Percentiles rank a stretch among this genome's conserved stretches.
Conservation (phyloP, 495 filamentous ascomycete genomes). For the Cladorrhinum samala region DNA sequence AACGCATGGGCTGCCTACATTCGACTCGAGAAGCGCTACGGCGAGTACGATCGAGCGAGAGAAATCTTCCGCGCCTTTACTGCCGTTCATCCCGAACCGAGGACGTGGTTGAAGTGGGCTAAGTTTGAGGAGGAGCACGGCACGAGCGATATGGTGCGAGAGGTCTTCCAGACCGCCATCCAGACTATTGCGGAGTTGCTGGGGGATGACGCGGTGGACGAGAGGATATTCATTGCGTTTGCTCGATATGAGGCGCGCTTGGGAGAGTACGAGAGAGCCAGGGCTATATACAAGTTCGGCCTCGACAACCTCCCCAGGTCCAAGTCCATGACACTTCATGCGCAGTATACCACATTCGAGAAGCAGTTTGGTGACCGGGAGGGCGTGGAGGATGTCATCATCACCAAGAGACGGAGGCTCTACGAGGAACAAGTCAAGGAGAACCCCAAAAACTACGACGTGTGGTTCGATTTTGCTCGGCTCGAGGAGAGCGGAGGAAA, state of each 20-base stretch:
- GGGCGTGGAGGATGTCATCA: constrained; percentile 89
- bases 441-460: constrained; percentile 89
- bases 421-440: constrained; percentile 93
- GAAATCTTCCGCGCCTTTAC: constrained; percentile 87
- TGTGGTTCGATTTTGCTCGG: constrained; percentile 92
- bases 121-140: constrained; percentile 95
- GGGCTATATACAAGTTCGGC: constrained; percentile 95
- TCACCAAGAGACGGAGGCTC: constrained; percentile 88
- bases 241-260: constrained; percentile 88
- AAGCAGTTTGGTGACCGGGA: constrained; percentile 95
- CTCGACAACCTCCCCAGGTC: constrained; percentile 85
- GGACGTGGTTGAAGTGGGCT: constrained; percentile 99
- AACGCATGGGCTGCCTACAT: constrained; percentile 93
- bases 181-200: constrained; percentile 86
- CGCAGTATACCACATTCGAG: constrained; percentile 93
- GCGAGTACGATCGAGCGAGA: constrained; percentile 78
- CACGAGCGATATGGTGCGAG: constrained; percentile 81
- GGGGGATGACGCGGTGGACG: constrained; percentile 94
- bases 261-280: constrained; percentile 90
- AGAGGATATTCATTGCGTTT: constrained; percentile 89
- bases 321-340: constrained; percentile 78
- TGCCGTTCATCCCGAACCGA: constrained; percentile 86
- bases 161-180: constrained; percentile 85
- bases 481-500: constrained; percentile 82
- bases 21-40: constrained; percentile 92